These are phyloP conservation scores for Tetratostichococcus sp. DNA, from an alignment of 139 green algal genomes.

Conservation along the genomic window DNA sequence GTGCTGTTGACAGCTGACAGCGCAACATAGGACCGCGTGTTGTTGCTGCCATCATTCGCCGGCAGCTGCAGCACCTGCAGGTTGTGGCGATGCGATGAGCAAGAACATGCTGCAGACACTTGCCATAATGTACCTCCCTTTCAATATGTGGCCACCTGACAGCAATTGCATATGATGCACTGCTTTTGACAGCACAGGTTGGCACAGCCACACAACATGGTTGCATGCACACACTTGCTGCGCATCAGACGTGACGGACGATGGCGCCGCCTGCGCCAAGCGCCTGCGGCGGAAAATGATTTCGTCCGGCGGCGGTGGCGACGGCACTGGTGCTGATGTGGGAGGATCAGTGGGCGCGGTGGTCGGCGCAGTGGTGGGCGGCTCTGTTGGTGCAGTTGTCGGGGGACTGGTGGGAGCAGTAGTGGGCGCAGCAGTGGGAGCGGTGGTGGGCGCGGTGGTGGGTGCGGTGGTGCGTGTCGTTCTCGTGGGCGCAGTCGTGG, in stretches of 20 bases:
- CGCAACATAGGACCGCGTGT: background rate
- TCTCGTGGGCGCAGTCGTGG: background rate
- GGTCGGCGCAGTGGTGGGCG: background rate
- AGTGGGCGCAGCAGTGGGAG: background rate
- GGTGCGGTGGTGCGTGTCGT: background rate
- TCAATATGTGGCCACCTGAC: too few relatives aligned
- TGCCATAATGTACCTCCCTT: too few relatives aligned
- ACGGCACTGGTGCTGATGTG: background rate
- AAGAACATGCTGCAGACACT: too few relatives aligned
- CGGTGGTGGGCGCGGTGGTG: background rate
- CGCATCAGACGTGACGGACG: too few relatives aligned
- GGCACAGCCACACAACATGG: too few relatives aligned
- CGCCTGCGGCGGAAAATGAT: background rate
- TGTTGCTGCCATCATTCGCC: background rate
- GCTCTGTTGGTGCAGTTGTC: background rate
- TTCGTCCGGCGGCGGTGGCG: too few relatives aligned
- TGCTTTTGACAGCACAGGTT: too few relatives aligned
- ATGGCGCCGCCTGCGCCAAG: background rate
- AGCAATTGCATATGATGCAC: too few relatives aligned
- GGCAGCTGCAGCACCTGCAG: background rate
- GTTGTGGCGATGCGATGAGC: background rate
- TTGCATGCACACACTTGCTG: too few relatives aligned
- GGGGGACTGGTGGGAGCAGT: background rate
- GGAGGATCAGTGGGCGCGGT: background rate
- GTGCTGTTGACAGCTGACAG: background rate